These are phyloP conservation scores for Aurifilum marmelostoma DNA, from an alignment of 2,329 filamentous ascomycete genomes.

Conservation along the genomic window DNA sequence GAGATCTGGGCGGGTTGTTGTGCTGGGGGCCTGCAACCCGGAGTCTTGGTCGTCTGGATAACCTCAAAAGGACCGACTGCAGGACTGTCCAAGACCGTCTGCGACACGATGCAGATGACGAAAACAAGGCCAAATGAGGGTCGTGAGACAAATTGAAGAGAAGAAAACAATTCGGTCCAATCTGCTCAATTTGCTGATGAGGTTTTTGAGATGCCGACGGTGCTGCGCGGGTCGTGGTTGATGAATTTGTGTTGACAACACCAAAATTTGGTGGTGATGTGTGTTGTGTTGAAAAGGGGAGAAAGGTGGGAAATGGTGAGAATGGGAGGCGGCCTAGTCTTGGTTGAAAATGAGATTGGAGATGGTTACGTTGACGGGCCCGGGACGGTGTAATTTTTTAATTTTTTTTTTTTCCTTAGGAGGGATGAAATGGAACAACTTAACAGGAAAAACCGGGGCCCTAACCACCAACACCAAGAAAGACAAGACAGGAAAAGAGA, in stretches of 20 bases:
- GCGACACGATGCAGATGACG: conserved; percentile 19
- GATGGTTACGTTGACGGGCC: conserved; percentile 55
- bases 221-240: conserved; percentile 37
- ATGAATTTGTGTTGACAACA: conserved; percentile 34
- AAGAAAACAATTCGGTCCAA: conserved; percentile 37
- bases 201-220: conserved; percentile 42
- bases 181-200: conserved; percentile 41
- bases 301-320: conserved; percentile 38
- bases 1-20: conserved; percentile 26
- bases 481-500: neutral
- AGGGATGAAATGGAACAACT: conserved; percentile 37
- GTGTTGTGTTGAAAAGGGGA: conserved; percentile 36
- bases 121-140: conserved; percentile 34
- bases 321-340: conserved; percentile 39
- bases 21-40: conserved; percentile 20
- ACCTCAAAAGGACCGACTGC: conserved; percentile 29
- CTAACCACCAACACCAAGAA: conserved; percentile 33
- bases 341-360: conserved; percentile 40
- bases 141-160: conserved; percentile 31
- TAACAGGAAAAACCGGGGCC: conserved; percentile 53
- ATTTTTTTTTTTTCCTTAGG: conserved; percentile 33
- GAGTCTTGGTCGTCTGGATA: conserved; percentile 30
- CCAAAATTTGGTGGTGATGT: conserved; percentile 35
- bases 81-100: conserved; percentile 10
- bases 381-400: conserved; percentile 48